Percentiles rank a stretch among this genome's conserved stretches.
These are phyloP conservation scores for Chrysosporium keratinophilum DNA, from an alignment of 2,329 filamentous ascomycete species.

Conservation along the genomic window DNA sequence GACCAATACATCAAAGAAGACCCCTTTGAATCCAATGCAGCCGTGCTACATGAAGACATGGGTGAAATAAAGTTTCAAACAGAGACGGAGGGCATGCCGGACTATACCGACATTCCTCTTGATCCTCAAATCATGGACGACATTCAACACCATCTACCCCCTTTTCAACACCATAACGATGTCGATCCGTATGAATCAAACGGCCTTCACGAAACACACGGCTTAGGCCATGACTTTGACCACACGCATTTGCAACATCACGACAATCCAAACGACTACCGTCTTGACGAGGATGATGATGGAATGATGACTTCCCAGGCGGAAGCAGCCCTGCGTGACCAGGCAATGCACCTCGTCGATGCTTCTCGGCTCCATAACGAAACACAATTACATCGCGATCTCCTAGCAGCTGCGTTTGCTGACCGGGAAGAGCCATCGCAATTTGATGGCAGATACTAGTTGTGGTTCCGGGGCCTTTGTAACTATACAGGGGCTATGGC, in stretches of 20 bases:
- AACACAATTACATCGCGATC: slow-evolving; percentile 33
- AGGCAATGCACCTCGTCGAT: slow-evolving; percentile 32
- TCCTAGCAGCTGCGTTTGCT: slow-evolving; percentile 32
- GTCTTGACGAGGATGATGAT: slow-evolving; percentile 34
- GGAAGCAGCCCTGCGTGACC: slow-evolving; percentile 26
- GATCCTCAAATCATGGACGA: slow-evolving; percentile 54
- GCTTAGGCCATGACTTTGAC: slow-evolving; percentile 29
- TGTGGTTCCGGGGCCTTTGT: slow-evolving; percentile 10
- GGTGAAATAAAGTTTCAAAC: slow-evolving; percentile 20
- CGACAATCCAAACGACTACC: slow-evolving; percentile 31
- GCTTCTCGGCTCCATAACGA: slow-evolving; percentile 27
- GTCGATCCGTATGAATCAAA: slow-evolving; percentile 28
- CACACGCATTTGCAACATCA: slow-evolving; percentile 28
- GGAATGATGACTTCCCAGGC: slow-evolving; percentile 27
- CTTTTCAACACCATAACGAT: slow-evolving; percentile 32
- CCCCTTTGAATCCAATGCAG: slow-evolving; percentile 20
- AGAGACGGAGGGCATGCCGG: slow-evolving; percentile 29
- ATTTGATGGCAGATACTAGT: slow-evolving; percentile 21
- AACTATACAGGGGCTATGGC: slow-evolving; percentile 1
- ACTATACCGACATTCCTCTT: slow-evolving; percentile 45
- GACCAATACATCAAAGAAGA: slow-evolving; percentile 22
- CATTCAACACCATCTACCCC: slow-evolving; percentile 36
- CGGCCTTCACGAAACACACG: slow-evolving; percentile 21
- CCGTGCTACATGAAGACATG: slow-evolving; percentile 21
- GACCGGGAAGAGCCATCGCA: slow-evolving; percentile 30